phyloP scores from a whole-genome alignment of 2,329 filamentous ascomycete species.

The Plectosphaerella plurivora region DNA sequence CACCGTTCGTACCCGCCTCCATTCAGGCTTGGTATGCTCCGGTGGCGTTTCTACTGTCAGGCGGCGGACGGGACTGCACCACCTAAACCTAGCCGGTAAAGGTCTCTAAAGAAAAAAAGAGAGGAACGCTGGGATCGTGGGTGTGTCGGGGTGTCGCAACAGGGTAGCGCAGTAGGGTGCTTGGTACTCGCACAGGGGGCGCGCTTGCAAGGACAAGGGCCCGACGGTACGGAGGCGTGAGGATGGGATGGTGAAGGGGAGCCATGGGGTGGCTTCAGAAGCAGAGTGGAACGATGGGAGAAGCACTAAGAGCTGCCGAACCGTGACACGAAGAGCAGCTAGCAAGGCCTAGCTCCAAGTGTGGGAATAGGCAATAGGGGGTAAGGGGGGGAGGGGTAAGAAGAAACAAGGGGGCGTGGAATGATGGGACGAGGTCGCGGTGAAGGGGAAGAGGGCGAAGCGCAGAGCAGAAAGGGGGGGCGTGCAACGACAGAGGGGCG shows the following conservation, averaged over 20 bases:
- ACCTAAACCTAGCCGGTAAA: slow-evolving; percentile 3
- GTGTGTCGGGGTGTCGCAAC: slow-evolving; percentile 9
- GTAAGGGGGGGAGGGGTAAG: neutral
- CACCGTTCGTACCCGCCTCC: slow-evolving; percentile 10
- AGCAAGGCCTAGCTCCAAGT: slow-evolving; percentile 10
- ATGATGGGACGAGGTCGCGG: neutral
- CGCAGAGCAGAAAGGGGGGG: too few species aligned
- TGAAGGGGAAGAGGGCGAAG: neutral
- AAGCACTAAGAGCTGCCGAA: slow-evolving; percentile 16
- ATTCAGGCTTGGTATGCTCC: slow-evolving; percentile 14
- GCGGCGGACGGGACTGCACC: slow-evolving; percentile 8
- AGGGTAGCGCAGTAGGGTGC: slow-evolving; percentile 6
- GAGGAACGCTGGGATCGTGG: slow-evolving; percentile 8
- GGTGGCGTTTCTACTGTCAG: slow-evolving; percentile 12
- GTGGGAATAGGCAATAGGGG: neutral
- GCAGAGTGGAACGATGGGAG: slow-evolving; percentile 23
- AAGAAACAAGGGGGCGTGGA: neutral
- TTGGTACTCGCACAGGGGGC: neutral
- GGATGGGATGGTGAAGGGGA: slow-evolving; percentile 22
- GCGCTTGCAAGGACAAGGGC: slow-evolving; percentile 8
- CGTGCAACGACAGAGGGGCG: too few species aligned
- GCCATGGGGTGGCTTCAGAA: slow-evolving; percentile 9
- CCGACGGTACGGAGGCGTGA: slow-evolving; percentile 1
- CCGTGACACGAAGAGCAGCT: slow-evolving; percentile 21
- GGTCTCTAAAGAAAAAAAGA: too few species aligned